These are phyloP conservation scores for Blastomyces gilchristii DNA, from an alignment of 2,329 filamentous ascomycete genomes.

Conservation along the genomic window DNA sequence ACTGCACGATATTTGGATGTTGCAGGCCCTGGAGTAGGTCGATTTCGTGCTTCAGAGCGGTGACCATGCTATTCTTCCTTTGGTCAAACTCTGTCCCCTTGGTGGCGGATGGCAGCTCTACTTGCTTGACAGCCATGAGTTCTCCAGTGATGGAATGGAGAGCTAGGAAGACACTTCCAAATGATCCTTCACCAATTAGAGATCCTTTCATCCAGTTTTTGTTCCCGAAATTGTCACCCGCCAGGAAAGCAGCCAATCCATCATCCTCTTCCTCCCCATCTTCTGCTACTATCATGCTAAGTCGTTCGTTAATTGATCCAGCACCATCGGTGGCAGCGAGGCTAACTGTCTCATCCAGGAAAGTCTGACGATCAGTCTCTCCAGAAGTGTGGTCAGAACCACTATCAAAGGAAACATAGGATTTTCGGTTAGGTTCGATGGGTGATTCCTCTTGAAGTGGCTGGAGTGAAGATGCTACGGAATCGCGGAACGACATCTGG, in stretches of 20 bases:
- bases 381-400: slow-evolving; percentile 56
- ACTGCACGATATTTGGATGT: slow-evolving; percentile 96
- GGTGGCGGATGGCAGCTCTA: slow-evolving; percentile 74
- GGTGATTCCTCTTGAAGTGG: slow-evolving; percentile 85
- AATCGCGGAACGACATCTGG: slow-evolving; percentile 68
- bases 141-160: slow-evolving; percentile 93
- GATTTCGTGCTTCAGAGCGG: slow-evolving; percentile 93
- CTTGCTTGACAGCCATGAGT: slow-evolving; percentile 96
- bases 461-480: slow-evolving; percentile 76
- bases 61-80: slow-evolving; percentile 96
- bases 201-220: slow-evolving; percentile 99
- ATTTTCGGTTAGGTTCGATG: slow-evolving; percentile 80
- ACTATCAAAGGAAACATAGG: slow-evolving; percentile 66
- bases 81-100: slow-evolving; percentile 70
- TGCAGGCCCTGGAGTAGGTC: slow-evolving; percentile 85
- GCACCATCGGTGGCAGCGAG: slow-evolving; percentile 49
- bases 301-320: slow-evolving; percentile 68
- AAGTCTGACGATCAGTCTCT: slow-evolving; percentile 71
- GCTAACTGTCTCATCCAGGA: slow-evolving; percentile 73
- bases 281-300: slow-evolving; percentile 74
- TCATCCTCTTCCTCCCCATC: slow-evolving; percentile 89
- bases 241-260: slow-evolving; percentile 79
- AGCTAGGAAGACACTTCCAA: slow-evolving; percentile 89
- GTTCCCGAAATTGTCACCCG: slow-evolving; percentile 88
- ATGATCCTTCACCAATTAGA: slow-evolving; percentile 91